Conservation (phyloP, 306 rosid genomes). For the peach (Prunus persica) region DNA sequence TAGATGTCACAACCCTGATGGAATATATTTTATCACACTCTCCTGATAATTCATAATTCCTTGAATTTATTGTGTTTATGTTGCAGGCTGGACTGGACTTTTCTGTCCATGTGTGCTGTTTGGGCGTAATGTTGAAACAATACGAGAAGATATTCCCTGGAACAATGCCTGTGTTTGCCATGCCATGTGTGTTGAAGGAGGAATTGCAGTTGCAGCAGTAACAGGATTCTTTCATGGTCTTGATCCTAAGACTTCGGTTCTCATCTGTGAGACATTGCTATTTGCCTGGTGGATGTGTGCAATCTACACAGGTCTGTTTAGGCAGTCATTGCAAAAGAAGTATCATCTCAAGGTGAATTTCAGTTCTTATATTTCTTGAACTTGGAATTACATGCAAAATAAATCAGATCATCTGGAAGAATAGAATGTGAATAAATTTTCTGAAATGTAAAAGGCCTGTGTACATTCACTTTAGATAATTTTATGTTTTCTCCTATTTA, state of each 20-base stretch:
- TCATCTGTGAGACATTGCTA: constrained; percentile 56
- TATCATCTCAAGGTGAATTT: constrained; percentile 59
- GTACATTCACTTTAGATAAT: background rate
- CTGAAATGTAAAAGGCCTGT: background rate
- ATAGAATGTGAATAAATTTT: background rate
- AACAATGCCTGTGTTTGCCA: constrained; percentile 62
- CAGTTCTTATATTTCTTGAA: background rate
- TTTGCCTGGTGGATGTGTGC: constrained; percentile 88
- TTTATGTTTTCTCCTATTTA: background rate
- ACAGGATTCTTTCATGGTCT: constrained; percentile 49
- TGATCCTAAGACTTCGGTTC: constrained; percentile 61
- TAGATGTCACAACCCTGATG: background rate
- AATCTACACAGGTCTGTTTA: constrained; percentile 68
- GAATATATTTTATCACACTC: background rate
- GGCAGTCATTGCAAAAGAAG: constrained; percentile 63
- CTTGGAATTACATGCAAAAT: background rate
- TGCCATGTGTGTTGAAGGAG: constrained; percentile 66
- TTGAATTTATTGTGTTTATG: background rate
- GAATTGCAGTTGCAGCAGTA: constrained; percentile 54
- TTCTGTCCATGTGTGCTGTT: constrained; percentile 73
- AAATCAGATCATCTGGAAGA: background rate
- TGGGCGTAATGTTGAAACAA: constrained; percentile 59
- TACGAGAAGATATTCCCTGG: constrained; percentile 60
- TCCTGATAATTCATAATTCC: constrained; percentile 1
- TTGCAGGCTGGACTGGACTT: constrained; percentile 65